Percentiles rank a stretch among this genome's conserved stretches.
These are phyloP conservation scores for Venturia carpophila DNA, from an alignment of 2,329 filamentous ascomycete genomes.

Conservation along the genomic window DNA sequence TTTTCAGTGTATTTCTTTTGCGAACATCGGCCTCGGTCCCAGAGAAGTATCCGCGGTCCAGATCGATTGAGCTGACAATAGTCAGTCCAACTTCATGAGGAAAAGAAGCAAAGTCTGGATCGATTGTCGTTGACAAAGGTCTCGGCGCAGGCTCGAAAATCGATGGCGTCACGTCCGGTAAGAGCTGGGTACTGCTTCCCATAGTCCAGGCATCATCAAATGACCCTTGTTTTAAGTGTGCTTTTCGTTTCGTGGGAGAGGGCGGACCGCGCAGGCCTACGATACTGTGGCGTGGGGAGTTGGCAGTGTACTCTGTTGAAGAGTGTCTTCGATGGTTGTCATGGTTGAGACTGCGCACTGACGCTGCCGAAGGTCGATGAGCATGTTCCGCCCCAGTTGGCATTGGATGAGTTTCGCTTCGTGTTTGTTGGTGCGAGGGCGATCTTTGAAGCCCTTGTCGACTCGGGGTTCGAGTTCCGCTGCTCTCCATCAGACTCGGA, in stretches of 20 bases:
- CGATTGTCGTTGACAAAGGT: background rate
- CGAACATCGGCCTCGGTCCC: conserved; percentile 74
- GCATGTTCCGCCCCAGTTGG: conserved; percentile 20
- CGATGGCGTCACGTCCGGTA: conserved; percentile 14
- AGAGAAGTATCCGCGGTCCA: conserved; percentile 90
- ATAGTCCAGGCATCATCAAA: conserved; percentile 54
- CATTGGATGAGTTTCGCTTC: conserved; percentile 15
- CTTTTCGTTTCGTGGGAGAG: conserved; percentile 7
- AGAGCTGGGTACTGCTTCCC: conserved; percentile 31
- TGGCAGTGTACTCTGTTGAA: conserved; percentile 45
- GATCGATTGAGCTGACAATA: conserved; percentile 42
- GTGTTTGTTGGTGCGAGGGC: conserved; percentile 25
- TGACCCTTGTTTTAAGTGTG: conserved; percentile 48
- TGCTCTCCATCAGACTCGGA: conserved; percentile 30
- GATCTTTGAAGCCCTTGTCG: conserved; percentile 26
- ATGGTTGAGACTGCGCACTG: conserved; percentile 73
- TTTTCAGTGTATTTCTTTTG: conserved; percentile 64
- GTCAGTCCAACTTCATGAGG: conserved; percentile 23
- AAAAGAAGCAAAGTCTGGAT: conserved; percentile 11
- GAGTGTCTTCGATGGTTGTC: conserved; percentile 82
- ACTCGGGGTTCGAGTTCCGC: conserved; percentile 25
- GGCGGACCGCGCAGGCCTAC: background rate
- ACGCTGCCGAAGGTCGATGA: conserved; percentile 65
- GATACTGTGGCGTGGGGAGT: conserved; percentile 34
- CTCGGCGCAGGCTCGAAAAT: conserved; percentile 11